Base-by-base conservation (phyloP, 257 asterid species). In the Nicotiana tomentosiformis region DNA sequence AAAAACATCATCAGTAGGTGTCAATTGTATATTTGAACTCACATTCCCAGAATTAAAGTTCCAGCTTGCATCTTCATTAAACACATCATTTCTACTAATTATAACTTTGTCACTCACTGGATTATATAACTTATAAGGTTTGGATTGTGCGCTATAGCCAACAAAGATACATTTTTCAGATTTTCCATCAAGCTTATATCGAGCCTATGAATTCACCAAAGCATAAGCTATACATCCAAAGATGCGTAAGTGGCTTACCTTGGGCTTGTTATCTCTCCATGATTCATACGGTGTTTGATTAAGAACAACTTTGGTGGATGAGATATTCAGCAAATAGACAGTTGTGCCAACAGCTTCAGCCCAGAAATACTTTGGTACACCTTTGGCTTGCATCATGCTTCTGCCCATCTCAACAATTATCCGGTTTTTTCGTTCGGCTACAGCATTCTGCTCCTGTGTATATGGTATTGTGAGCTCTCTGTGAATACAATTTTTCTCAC, bases 51-150 rank as follows among this genome's bases (percentile, higher is more conserved):
- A 5, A 20, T 35, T 12, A 10, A 56, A 49, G 14, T 66, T 61
- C 80, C 43, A 77, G 15, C 30, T n/a, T 3, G 23, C 12, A 3
- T 83, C 70, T 83, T 77, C 82, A 20, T 65, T 56, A 67, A 23
- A 23, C 26, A 23, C 26, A 23, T 0, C n/a, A 20, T 83, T 62
- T 33, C 29, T 35, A 29, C 23, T 32, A 0, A 74, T 5, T 2
- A 77, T 4, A 7, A 55, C 17, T 14, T 65, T 77, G 0, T 3
- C n/a, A 2, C 3, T 65, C 0, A 1, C 8, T 1, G 17, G 37
- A 66, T 51, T 67, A 10, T 46, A 77, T 1, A 83, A 58, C 68
- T 56, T 66, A 14, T 83, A 83, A 6, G 67, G 79, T 37, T 77
- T 83, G 2, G 80, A 65, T 10, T 6, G 29, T 65, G 56, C 6